Evolutionary conservation across 177 flowering plant genomes (phyloP).

Genomic region (Vitis hybrid): DNA sequence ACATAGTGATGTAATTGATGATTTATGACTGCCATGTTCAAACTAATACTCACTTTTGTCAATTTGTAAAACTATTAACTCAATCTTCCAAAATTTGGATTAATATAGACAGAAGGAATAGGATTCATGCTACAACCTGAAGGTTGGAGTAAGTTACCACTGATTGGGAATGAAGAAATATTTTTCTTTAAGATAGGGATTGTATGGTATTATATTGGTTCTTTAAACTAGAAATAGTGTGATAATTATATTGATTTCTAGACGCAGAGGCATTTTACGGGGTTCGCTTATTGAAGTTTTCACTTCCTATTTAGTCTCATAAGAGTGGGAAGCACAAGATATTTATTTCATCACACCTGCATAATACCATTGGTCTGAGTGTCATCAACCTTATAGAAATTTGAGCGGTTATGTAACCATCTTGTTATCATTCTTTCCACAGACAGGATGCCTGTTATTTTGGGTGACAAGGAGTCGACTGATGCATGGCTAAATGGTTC

Average conservation of each 20-base stretch:
- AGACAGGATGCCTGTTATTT: slow-evolving; percentile 98
- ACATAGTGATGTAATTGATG: too few relatives aligned
- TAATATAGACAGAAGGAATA: too few relatives aligned
- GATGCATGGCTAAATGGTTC: slow-evolving; percentile 71
- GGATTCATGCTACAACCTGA: too few relatives aligned
- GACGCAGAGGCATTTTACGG: not conserved
- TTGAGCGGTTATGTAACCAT: not conserved
- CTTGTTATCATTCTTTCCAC: slow-evolving; percentile 1
- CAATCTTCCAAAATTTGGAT: too few relatives aligned
- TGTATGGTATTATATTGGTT: not conserved
- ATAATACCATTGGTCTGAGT: not conserved
- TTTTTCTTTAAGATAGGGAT: too few relatives aligned
- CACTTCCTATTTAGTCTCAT: not conserved
- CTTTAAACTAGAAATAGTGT: not conserved
- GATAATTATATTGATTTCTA: not conserved
- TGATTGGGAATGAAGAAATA: too few relatives aligned
- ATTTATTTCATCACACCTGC: not conserved
- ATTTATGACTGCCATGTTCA: too few relatives aligned
- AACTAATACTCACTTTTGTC: too few relatives aligned
- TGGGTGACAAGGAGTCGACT: slow-evolving; percentile 62
- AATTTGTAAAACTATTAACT: too few relatives aligned
- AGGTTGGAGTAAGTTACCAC: too few relatives aligned
- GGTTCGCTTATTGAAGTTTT: not conserved
- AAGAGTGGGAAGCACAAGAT: not conserved
- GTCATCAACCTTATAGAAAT: not conserved